A percentile compares a stretch with the other conserved stretches of the same genome.
These are phyloP conservation scores for Aphanocladium album DNA, from an alignment of 2,329 filamentous ascomycete genomes.

Conservation along the genomic window DNA sequence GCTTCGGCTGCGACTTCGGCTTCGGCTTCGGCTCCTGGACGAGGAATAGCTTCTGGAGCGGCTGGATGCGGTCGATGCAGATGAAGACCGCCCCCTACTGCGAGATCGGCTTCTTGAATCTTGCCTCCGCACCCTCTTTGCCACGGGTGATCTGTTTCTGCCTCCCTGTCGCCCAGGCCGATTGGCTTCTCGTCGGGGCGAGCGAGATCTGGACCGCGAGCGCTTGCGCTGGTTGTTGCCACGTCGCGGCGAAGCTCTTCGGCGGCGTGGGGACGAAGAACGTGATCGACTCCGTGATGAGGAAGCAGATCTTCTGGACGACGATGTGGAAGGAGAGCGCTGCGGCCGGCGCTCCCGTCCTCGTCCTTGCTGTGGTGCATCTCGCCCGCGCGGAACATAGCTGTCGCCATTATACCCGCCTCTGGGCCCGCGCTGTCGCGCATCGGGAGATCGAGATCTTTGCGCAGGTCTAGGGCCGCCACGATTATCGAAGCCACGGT, in stretches of 20 bases:
- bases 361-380: conserved; percentile 34
- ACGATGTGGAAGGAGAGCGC: conserved; percentile 31
- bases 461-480: conserved; percentile 40
- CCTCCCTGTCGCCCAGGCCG: conserved; percentile 18
- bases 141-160: conserved; percentile 34
- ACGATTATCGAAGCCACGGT: conserved; percentile 42
- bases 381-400: conserved; percentile 47
- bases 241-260: conserved; percentile 29
- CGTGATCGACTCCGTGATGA: conserved; percentile 26
- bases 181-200: conserved; percentile 25
- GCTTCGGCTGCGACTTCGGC: conserved; percentile 25
- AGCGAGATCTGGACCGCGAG: conserved; percentile 29
- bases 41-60: conserved; percentile 35
- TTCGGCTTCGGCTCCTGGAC: conserved; percentile 32
- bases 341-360: conserved; percentile 27
- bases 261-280: conserved; percentile 29
- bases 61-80: conserved; percentile 32
- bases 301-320: conserved; percentile 28
- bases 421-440: conserved; percentile 38
- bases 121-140: conserved; percentile 48
- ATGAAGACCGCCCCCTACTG: conserved; percentile 32
- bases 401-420: conserved; percentile 45
- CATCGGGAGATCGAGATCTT: conserved; percentile 45
- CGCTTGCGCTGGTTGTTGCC: conserved; percentile 32
- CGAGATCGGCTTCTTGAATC: conserved; percentile 44